Evolutionary conservation across 176 grass and related monocot genomes (phyloP), one percentile per base, ranked within the genome.

Genomic region (Triticum timopheevii): DNA sequence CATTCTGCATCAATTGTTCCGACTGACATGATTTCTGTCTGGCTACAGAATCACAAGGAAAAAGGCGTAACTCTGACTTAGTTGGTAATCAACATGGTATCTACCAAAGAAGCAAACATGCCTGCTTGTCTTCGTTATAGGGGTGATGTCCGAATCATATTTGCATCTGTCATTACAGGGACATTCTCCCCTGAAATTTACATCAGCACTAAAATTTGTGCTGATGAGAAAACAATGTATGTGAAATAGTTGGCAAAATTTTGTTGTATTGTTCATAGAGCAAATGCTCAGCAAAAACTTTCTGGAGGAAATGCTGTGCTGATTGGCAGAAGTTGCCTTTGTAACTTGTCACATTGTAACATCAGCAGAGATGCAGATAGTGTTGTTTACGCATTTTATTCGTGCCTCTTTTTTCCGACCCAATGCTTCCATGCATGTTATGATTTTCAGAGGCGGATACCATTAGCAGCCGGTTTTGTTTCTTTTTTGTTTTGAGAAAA

Each of bases 41-140:
- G 19, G 24, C 80, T 30, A 81, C 94, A 99, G 94, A 87, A 99
- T 99, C 85, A 96, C 94, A 35, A 96, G 90, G 68, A 99, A 99
- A 89, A 93, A 93, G 67, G 97, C 97, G 64, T 99, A 86, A 79
- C n/a, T 77, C 17, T 76, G 49, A 64, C 28, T 65, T 17, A 67
- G 72, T 33, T 13, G 52, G 61, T 27, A 25, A 54, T 64, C 76
- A 27, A 27, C 27, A 22, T 47, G 82, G 19, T 76, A 76, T 76
- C 77, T 91, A 77, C 17, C 61, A 70, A 76, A 69, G 16, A 65
- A 65, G 52, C 52, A 77, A 50, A 23, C 58, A n/a, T 38, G 44
- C 16, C 24, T 38, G 45, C 31, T 80, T 83, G 17, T 91, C 27
- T 75, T n/a, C 28, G 19, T 23, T 59, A 66, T 20, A 35, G 16